phyloP scores from a whole-genome alignment of 495 filamentous ascomycete species.

The Ascodesmis nigricans region DNA sequence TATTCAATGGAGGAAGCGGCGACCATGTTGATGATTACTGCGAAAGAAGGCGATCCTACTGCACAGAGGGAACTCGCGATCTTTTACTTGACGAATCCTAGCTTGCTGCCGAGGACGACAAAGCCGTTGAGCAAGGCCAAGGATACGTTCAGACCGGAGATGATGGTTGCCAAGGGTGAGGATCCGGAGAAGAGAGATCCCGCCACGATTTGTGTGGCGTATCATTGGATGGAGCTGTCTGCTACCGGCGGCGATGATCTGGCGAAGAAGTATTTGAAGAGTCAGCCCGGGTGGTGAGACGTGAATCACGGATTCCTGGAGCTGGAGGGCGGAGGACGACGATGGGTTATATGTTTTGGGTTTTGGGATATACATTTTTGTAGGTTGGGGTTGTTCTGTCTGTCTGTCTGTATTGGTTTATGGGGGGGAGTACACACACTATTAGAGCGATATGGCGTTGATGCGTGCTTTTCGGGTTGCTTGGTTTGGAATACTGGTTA shows the following conservation, averaged over 20 bases:
- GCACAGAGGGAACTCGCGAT: slow-evolving; percentile 91
- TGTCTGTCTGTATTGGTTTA: too few species aligned
- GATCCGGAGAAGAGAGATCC: slow-evolving; percentile 52
- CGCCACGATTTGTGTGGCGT: slow-evolving; percentile 79
- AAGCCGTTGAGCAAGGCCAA: slow-evolving; percentile 64
- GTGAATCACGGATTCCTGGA: too few species aligned
- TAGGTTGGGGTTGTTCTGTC: too few species aligned
- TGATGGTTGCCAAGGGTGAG: slow-evolving; percentile 49
- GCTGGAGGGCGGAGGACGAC: too few species aligned
- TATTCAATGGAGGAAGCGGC: slow-evolving; percentile 70
- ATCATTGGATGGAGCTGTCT: slow-evolving; percentile 96
- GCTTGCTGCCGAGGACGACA: slow-evolving; percentile 63
- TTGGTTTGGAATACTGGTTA: too few species aligned
- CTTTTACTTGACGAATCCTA: slow-evolving; percentile 82
- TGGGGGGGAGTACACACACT: too few species aligned
- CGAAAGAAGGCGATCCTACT: slow-evolving; percentile 75
- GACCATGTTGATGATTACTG: slow-evolving; percentile 80
- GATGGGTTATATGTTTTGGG: too few species aligned
- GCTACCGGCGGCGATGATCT: slow-evolving; percentile 70
- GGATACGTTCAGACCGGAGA: slow-evolving; percentile 77
- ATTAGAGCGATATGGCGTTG: too few species aligned
- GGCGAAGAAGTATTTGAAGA: slow-evolving; percentile 59
- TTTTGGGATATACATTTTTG: too few species aligned
- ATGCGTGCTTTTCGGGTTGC: too few species aligned
- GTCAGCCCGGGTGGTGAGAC: slow-evolving; percentile 33